Conservation (phyloP, 1,284 basidiomycete genomes). For the Inonotus hispidus region DNA sequence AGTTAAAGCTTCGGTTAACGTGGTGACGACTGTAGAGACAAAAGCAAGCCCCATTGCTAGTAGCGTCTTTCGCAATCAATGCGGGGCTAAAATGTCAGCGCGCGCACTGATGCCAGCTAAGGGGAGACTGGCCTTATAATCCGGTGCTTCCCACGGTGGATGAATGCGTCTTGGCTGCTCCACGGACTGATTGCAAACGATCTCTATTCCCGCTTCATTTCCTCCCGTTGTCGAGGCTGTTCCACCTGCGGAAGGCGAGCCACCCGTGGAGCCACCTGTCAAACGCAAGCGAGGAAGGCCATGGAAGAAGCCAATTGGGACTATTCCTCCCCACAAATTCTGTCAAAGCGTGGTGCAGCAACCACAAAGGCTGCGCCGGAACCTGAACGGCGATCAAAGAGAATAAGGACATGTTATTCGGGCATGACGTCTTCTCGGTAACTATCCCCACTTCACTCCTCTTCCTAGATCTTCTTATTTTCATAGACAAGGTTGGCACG, state of each 20-base stretch:
- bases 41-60: too few relatives aligned
- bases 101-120: too few relatives aligned
- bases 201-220: background rate
- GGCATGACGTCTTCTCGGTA: background rate
- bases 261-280: background rate
- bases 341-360: background rate
- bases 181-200: too few relatives aligned
- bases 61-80: too few relatives aligned
- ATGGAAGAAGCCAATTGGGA: background rate
- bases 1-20: background rate
- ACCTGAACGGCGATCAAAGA: background rate
- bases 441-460: too few relatives aligned
- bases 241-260: background rate
- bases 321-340: background rate
- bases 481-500: too few relatives aligned
- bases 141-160: too few relatives aligned
- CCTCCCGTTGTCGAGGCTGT: background rate
- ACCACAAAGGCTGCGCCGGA: too few relatives aligned
- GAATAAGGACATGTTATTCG: background rate
- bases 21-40: background rate
- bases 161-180: too few relatives aligned
- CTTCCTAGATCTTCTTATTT: too few relatives aligned
- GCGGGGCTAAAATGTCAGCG: too few relatives aligned
- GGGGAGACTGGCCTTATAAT: too few relatives aligned
- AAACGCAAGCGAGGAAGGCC: constrained; percentile 2